Evolutionary conservation across 2,329 filamentous ascomycete genomes (phyloP).

Genomic region (Ophiostoma ulmi): DNA sequence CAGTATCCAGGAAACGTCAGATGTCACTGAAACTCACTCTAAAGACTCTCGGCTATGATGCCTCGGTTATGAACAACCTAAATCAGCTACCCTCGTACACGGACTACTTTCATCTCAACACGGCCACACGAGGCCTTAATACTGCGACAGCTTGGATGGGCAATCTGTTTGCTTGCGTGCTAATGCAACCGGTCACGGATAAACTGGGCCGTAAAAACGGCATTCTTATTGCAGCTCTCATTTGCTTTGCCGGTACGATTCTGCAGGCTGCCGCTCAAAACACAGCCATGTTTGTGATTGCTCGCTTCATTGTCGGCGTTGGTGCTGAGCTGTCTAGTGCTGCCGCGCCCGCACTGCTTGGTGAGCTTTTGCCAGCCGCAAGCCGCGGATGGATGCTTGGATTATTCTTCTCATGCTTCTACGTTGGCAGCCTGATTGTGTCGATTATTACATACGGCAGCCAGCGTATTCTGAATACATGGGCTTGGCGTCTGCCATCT

Average conservation of each 20-base stretch:
- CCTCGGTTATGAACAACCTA: no score
- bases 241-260: background rate
- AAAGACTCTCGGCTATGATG: no score
- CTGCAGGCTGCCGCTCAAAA: background rate
- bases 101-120: no score
- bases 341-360: background rate
- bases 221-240: background rate
- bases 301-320: background rate
- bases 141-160: background rate
- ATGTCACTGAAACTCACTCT: background rate
- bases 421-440: conserved; percentile 32
- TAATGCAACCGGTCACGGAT: background rate
- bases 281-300: background rate
- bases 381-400: conserved; percentile 40
- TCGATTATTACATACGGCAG: conserved; percentile 33
- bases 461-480: background rate
- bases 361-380: background rate
- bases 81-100: no score
- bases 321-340: background rate
- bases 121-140: background rate
- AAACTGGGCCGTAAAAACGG: background rate
- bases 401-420: conserved; percentile 34
- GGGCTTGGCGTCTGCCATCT: background rate
- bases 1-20: background rate
- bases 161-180: background rate